Conservation (phyloP, 768 basidiomycete species). For the Lactarius pseudohatsudake region DNA sequence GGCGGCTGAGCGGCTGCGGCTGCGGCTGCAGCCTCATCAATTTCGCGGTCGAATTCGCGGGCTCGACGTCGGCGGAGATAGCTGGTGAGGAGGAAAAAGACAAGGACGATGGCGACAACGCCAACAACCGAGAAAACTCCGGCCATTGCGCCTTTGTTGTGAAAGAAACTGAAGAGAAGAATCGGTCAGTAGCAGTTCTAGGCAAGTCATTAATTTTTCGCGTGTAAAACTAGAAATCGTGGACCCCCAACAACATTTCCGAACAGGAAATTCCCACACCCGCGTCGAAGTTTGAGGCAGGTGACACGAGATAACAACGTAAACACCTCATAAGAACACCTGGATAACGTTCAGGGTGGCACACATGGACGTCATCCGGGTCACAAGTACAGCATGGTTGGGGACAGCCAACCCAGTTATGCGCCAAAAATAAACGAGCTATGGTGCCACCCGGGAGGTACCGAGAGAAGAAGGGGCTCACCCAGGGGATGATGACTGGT, state of each 20-base stretch:
- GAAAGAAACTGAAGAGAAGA: slow-evolving; percentile 47
- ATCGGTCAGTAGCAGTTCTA: neutral
- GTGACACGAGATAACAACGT: neutral
- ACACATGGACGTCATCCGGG: neutral
- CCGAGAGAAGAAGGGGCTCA: slow-evolving; percentile 24
- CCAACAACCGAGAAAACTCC: slow-evolving; percentile 73
- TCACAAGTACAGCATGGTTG: neutral
- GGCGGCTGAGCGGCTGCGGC: slow-evolving; percentile 54
- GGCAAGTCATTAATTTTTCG: neutral
- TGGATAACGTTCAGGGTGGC: neutral
- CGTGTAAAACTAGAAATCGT: neutral
- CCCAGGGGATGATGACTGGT: slow-evolving; percentile 16
- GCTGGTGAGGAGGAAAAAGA: slow-evolving; percentile 54
- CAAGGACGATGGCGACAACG: slow-evolving; percentile 51
- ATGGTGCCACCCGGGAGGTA: neutral
- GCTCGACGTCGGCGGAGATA: slow-evolving; percentile 63
- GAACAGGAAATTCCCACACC: neutral
- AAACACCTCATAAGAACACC: neutral
- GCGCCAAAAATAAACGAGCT: neutral
- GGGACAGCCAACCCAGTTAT: neutral
- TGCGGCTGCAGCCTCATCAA: slow-evolving; percentile 67
- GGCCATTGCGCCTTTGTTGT: slow-evolving; percentile 70
- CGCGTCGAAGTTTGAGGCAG: neutral
- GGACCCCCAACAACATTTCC: neutral
- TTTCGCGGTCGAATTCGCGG: slow-evolving; percentile 66